Evolutionary conservation across 2,329 filamentous ascomycete genomes (phyloP), one percentile per base, ranked within the genome.

Genomic region (Aspergillus ustus): DNA sequence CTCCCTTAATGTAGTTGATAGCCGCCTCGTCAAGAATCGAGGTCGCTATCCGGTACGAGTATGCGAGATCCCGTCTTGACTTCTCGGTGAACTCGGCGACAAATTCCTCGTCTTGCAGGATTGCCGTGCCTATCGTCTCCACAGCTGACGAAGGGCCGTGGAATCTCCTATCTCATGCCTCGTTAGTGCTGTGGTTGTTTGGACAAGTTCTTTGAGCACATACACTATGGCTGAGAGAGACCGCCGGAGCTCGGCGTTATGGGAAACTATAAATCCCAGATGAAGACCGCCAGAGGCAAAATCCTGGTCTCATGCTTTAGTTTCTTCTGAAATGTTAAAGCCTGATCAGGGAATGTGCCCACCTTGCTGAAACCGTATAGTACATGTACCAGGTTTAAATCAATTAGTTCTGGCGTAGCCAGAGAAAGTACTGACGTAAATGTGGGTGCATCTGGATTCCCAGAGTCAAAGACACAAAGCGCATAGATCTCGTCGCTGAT

Each of bases 401-500:
- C 79, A 31, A 87, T 84, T 34, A 83, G 60, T 0, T 69, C 76
- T 0, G 69, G 60, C 0, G 75, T 72, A 34, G 81, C 73, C 15
- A 85, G 74, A 0, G 81, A 75, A 2, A 84, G 73, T 1, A 76
- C 72, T 0, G 82, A 84, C 3, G 76, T 76, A 61, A 85, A 85
- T 0, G 76, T 73, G 1, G 74, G 63, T 2, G 71, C 71, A 4
- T 66, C 29, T 2, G 63, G 68, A 55, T 72, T 78, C 61, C 51
- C 83, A 1, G 71, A 67, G 20, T 77, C 66, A 68, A 81, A 87
- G 1, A 82, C 74, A 7, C 82, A 85, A 1, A 84, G 70, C 3
- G 82, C 85, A 66, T 87, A 87, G 15, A 87, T 79, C 67, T 87
- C 85, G 67, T 87, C 84, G 64, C 79, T 81, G 68, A 87, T 80